Percentiles rank a stretch among this genome's conserved stretches.
Conservation (phyloP, 1,284 basidiomycete species). For the Meira nashicola region DNA sequence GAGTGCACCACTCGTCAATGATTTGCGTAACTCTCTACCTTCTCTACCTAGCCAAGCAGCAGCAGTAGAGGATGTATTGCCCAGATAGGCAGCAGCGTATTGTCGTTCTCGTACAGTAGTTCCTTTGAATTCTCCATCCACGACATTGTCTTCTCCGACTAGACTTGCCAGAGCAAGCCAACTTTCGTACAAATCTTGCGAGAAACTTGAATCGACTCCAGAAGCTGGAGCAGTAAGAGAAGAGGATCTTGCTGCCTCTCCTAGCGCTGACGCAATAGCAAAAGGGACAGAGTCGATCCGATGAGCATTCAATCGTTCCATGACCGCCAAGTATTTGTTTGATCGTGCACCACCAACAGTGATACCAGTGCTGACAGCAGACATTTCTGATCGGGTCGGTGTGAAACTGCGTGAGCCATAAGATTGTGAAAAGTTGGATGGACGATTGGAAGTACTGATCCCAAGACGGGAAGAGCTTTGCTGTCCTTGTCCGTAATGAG, state of each 20-base stretch:
- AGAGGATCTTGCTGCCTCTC: constrained; percentile 31
- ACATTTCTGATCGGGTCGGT: not conserved
- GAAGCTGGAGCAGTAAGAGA: constrained; percentile 15
- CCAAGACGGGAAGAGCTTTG: not conserved
- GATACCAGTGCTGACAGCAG: not conserved
- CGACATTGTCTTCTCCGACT: constrained; percentile 55
- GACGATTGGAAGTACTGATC: not conserved
- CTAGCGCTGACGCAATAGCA: constrained; percentile 13
- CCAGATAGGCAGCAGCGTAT: constrained; percentile 57
- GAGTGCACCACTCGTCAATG: constrained; percentile 68
- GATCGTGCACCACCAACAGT: constrained; percentile 39
- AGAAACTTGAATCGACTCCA: not conserved
- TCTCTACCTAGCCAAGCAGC: constrained; percentile 11
- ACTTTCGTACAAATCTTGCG: constrained; percentile 53
- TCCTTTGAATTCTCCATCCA: constrained; percentile 50
- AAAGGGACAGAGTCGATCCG: constrained; percentile 30
- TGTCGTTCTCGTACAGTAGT: constrained; percentile 54
- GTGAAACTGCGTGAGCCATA: constrained; percentile 2
- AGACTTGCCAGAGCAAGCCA: constrained; percentile 56
- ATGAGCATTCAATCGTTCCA: constrained; percentile 41
- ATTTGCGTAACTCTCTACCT: constrained; percentile 49
- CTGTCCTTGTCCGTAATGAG: constrained; percentile 12
- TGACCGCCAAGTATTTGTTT: constrained; percentile 44
- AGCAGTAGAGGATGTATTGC: constrained; percentile 21
- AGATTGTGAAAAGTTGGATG: too few relatives aligned